Base-by-base conservation (phyloP, 2,329 filamentous ascomycete species). In the Nemania sp. region DNA sequence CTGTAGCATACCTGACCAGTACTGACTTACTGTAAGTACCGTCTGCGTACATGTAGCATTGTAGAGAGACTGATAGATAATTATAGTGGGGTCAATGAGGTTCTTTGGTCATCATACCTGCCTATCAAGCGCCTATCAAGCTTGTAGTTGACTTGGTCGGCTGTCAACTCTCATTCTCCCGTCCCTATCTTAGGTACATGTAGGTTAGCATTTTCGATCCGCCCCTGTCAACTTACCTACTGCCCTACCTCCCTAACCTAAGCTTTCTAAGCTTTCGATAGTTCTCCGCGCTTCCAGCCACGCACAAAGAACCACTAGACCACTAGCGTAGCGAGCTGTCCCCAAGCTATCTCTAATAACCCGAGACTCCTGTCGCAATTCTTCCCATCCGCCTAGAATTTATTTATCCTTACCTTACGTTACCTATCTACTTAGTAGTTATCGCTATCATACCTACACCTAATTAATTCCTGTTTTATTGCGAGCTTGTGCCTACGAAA, bases 201-300 rank as follows among this genome's bases (percentile, higher is more conserved):
- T n/a, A n/a, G 1, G 26, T 29, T 51, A 51, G 47, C 22, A 51
- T 15, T 22, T 51, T 51, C 18, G 47, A 45, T 18, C 47, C 26
- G 26, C 43, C 49, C 52, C 32, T 56, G 52, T 58, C 49, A 38
- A 26, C 20, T 27, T 51, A 27, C 22, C 45, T 5, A 22, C n/a
- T n/a, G n/a, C n/a, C n/a, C n/a, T 20, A 45, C 2, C 41, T 41
- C 2, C 13, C 13, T 41, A 41, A 18, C 13, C 13, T 41, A 41
- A 18, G 38, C 38, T 45, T 20, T 45, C 24, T n/a, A 47, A 54
- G 59, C 60, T 67, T 53, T 45, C 58, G 29, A n/a, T n/a, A 53
- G 55, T 67, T 70, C 64, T 70, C 60, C 52, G 61, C 56, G 49
- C 51, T 70, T 67, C 67, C 56, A 64, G 62, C 66, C 57, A 66